Evolutionary conservation across 139 green algal species (phyloP), one percentile per base, ranked within the genome.

Genomic region (Monoraphidium neglectum): DNA sequence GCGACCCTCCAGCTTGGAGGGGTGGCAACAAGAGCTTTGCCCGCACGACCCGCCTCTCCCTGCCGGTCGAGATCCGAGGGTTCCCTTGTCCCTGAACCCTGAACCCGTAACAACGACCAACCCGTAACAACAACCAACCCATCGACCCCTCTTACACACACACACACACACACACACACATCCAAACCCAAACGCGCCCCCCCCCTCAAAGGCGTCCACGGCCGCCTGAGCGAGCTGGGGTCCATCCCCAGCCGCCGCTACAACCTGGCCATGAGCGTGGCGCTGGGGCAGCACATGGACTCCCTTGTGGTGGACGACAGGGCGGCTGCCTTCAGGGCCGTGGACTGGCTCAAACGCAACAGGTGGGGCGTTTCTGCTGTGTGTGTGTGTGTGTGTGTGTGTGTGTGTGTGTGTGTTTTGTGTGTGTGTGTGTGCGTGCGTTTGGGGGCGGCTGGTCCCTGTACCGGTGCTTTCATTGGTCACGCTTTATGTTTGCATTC

Each of bases 231-330:
- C 2, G 88, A 97, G 33, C 87, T 98, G 72, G 90, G 87, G 43
- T 84, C 87, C 53, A 87, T 95, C 15, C 88, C 84, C 1, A 83
- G 95, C 70, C 75, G 80, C 5, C 87, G 89, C 72, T 98, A 97
- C 87, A 89, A 95, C 68, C 68, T 98, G 68, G 96, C 95, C 4
- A 74, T 98, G 63, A 83, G 90, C 10, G 92, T 97, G 61, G 91
- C 88, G 36, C 46, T 79, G 73, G 46, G 61, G 73, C 59, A 78
- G 4, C 80, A 98, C 70, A 90, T 98, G 78, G 96, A 99, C 85
- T 87, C 83, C 12, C 83, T 99, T 47, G 83, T 98, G 28, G 91
- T 97, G 43, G 91, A 97, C 38, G 91, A 86, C 59, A 84, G 88
- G 57, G 81, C 77, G 21, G 91, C 89, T 16, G 95, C 86, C 26